Base-by-base conservation (phyloP, 1,139 yeast species). In the Blastobotrys raffinosifermentans region DNA sequence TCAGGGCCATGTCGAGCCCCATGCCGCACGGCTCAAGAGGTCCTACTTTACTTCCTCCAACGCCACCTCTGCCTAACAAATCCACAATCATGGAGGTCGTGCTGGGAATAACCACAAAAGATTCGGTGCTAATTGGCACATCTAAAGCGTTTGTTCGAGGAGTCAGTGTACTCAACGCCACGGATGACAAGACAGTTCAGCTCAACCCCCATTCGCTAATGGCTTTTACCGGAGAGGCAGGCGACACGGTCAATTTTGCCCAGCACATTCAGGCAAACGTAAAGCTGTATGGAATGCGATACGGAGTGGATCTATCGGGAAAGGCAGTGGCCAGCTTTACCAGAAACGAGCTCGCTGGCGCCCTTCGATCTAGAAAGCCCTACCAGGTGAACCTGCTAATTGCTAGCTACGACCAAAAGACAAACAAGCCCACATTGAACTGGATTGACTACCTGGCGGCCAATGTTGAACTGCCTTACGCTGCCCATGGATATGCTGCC, bases 71-170 rank as follows among this genome's bases (percentile, higher is more conserved):
- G n/a, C n/a, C n/a, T n/a, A n/a, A n/a, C n/a, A n/a, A n/a, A n/a
- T n/a, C n/a, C n/a, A n/a, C n/a, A n/a, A n/a, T n/a, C n/a, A 87
- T 91, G 98, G 97, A 91, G 69, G 79, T 89, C 55, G 69, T 89
- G 44, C 69, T 91, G 52, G 97, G 97, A 43, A 80, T 91, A 53
- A 81, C 75, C 55, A 83, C 89, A 26, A 69, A 75, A 53, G 94
- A 86, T 54, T 72, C 80, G 44, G 94, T 91, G 29, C 70, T 91
- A 47, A 64, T 89, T 44, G 96, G 96, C 55, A 84, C 97, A 13
- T 87, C 96, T 15, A 86, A 83, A 61, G 95, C 97, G 4, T 85
- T 82, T 40, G 85, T 95, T 13, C 75, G 98, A 55, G 98, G 98
- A 42, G 87, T 93, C 46, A 83, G 96, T 8, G 76, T 91, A 32